These are phyloP conservation scores for Aspergillus ochraceus DNA, from an alignment of 2,329 filamentous ascomycete species.

Conservation along the genomic window DNA sequence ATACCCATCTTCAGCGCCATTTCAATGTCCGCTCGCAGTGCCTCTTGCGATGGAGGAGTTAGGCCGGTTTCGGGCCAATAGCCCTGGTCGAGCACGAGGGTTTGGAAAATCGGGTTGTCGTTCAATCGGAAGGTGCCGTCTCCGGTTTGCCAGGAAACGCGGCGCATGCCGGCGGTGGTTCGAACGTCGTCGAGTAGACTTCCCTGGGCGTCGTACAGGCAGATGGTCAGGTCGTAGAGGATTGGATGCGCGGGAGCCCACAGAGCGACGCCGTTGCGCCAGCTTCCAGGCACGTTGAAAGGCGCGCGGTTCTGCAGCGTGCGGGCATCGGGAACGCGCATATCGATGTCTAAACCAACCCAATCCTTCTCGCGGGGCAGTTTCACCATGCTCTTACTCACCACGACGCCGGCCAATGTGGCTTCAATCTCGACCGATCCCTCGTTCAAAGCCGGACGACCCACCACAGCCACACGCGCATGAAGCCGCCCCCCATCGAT, in stretches of 20 bases:
- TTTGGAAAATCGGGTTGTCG: slow-evolving; percentile 65
- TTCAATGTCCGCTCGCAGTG: slow-evolving; percentile 65
- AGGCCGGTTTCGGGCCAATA: slow-evolving; percentile 71
- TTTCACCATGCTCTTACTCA: slow-evolving; percentile 48
- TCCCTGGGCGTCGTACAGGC: slow-evolving; percentile 45
- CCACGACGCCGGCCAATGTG: slow-evolving; percentile 49
- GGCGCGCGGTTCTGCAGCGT: slow-evolving; percentile 25
- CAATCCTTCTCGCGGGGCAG: slow-evolving; percentile 54
- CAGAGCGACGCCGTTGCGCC: slow-evolving; percentile 59
- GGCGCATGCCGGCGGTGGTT: slow-evolving; percentile 62
- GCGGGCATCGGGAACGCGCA: slow-evolving; percentile 48
- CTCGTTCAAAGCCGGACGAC: slow-evolving; percentile 30
- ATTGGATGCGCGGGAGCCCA: slow-evolving; percentile 66
- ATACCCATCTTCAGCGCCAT: slow-evolving; percentile 65
- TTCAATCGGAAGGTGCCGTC: slow-evolving; percentile 65
- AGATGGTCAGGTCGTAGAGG: slow-evolving; percentile 62
- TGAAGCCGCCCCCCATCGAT: slow-evolving; percentile 53
- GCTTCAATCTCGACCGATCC: slow-evolving; percentile 57
- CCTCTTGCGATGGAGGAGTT: slow-evolving; percentile 64
- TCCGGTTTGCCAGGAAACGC: slow-evolving; percentile 59
- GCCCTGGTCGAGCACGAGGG: slow-evolving; percentile 69
- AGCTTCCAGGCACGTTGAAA: slow-evolving; percentile 50
- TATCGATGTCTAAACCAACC: slow-evolving; percentile 48
- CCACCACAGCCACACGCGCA: slow-evolving; percentile 51
- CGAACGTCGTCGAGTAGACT: slow-evolving; percentile 52